A percentile compares a stretch with the other conserved stretches of the same genome.
phyloP scores from a whole-genome alignment of 345 rosid genomes.

The Ceriops decandra region DNA sequence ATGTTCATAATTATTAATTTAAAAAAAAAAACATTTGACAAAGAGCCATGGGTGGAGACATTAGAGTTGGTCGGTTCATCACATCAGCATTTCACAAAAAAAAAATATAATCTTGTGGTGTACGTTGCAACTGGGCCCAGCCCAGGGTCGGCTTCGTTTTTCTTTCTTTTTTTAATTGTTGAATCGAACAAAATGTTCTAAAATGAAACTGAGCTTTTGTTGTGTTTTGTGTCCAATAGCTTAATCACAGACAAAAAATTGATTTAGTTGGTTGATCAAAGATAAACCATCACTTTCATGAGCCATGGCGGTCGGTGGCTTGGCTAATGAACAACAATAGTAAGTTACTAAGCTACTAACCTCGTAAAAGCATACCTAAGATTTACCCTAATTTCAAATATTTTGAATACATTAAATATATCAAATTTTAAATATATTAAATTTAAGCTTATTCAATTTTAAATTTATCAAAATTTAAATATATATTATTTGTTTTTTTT shows the following conservation, averaged over 20 bases:
- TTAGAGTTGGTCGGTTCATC: slow-evolving; percentile 11
- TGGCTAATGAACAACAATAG: too few relatives aligned
- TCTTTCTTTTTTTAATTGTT: background rate
- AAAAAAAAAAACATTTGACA: background rate
- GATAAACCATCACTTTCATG: too few relatives aligned
- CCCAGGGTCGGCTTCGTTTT: slow-evolving; percentile 6
- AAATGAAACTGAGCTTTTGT: background rate
- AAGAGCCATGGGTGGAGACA: slow-evolving; percentile 6
- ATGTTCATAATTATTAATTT: too few relatives aligned
- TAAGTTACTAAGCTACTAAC: too few relatives aligned
- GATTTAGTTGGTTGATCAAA: background rate
- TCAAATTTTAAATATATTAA: too few relatives aligned
- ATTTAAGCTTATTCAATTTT: too few relatives aligned
- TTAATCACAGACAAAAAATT: background rate
- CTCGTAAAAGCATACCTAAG: too few relatives aligned
- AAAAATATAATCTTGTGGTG: background rate
- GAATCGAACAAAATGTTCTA: background rate
- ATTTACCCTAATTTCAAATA: too few relatives aligned
- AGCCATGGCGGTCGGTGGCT: too few relatives aligned
- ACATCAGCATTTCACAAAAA: slow-evolving; percentile 6
- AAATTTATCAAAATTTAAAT: too few relatives aligned
- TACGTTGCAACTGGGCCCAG: slow-evolving; percentile 20
- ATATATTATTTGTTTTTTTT: too few relatives aligned
- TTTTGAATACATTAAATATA: too few relatives aligned
- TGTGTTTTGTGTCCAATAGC: background rate